Conservation (phyloP, 495 filamentous ascomycete species). For the Glutinoglossum americanum region DNA sequence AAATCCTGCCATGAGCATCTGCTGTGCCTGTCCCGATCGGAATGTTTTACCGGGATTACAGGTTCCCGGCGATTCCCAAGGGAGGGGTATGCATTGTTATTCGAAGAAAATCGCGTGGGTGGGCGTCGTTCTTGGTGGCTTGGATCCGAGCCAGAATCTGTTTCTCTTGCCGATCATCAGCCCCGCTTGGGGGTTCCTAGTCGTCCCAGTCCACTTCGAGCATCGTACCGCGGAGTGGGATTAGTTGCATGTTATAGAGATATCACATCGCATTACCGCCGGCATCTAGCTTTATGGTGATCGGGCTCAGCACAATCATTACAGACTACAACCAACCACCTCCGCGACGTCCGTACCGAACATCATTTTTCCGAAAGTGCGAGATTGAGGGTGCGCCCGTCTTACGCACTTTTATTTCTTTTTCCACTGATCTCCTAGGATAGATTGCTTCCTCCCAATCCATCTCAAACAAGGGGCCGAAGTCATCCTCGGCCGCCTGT, state of each 20-base stretch:
- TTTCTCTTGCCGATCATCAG: neutral
- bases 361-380: neutral
- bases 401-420: neutral
- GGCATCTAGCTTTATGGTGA: neutral
- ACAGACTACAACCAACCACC: neutral
- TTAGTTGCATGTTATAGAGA: neutral
- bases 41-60: neutral
- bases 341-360: neutral
- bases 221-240: neutral
- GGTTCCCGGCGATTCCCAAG: neutral
- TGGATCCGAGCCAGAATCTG: constrained; percentile 1
- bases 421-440: neutral
- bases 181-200: neutral
- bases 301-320: neutral
- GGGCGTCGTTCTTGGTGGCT: constrained; percentile 2
- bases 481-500: neutral
- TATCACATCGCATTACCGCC: neutral
- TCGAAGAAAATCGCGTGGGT: constrained; percentile 1
- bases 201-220: neutral
- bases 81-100: neutral
- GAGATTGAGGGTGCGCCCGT: neutral
- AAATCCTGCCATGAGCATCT: neutral
- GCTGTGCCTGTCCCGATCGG: neutral
- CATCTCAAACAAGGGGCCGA: constrained; percentile 1
- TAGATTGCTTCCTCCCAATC: neutral